Evolutionary conservation across 495 filamentous ascomycete species (phyloP), one percentile per base, ranked within the genome.

Genomic region (Amorphotheca resinae): DNA sequence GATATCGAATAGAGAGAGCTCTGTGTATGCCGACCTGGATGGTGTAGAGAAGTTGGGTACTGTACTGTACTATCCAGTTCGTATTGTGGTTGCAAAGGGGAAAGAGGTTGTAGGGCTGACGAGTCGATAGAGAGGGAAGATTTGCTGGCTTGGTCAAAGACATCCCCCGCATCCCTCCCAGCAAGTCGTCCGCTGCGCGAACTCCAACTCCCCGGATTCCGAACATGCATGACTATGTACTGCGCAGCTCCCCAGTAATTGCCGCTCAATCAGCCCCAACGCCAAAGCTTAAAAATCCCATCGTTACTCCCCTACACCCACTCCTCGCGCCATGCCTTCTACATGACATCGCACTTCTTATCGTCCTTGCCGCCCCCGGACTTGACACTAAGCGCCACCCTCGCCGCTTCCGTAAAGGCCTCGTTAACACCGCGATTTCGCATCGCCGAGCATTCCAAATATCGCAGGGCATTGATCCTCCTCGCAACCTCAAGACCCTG

Each of bases 371-470:
- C 58, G 7, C 63, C 64, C 40, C 72, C 68, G 42, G 72, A 70
- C 63, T 87, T 94, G 31, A 95, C 91, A 17, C 82, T 82, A 20
- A 98, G 67, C 6, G 91, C 91, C n/a, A 96, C 91, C 54, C 93
- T 80, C 33, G 91, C 93, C 28, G 91, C 91, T 66, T 98, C 91
- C 33, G 93, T 95, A 59, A 98, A 98, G 25, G 91, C 93, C 61
- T 98, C 91, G 58, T 95, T 91, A 54, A 98, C 93, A 41, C 91
- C 91, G 28, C 91, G 73, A 64, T 98, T 98, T 59, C 87, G 80
- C 70, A 95, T 95, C 11, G 91, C 91, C 22, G 93, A 96, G 71
- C 91, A 98, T 67, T 98, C 91, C 79, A 98, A 71, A 61, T 98
- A 98, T 50, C 93, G 77, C 46, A 95, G 73, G 9, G 91, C 74